Conservation (phyloP, 208 protist genomes). For the Kentomonas sorsogonicus region DNA sequence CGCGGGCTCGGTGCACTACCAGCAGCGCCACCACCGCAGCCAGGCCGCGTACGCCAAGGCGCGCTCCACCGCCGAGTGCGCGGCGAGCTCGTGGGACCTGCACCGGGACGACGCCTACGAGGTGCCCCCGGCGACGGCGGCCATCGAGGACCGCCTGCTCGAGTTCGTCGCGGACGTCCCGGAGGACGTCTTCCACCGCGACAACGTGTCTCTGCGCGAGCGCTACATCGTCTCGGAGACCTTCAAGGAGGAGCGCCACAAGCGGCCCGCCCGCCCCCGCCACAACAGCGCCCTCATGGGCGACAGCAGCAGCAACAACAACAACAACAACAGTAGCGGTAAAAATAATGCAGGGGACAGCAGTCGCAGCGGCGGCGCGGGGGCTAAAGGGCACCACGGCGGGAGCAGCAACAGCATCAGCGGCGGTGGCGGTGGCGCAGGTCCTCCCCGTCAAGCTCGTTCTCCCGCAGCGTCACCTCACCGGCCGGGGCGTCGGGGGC, state of each 20-base stretch:
- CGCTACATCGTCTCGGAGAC: constrained; percentile 42
- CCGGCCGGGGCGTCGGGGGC: no score
- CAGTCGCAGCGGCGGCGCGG: neutral
- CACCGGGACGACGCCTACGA: constrained; percentile 45
- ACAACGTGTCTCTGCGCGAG: constrained; percentile 47
- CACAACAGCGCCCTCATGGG: neutral
- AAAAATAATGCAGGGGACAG: neutral
- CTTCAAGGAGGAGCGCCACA: constrained; percentile 23
- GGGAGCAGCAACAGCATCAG: neutral
- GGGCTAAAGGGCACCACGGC: neutral
- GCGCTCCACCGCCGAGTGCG: constrained; percentile 34
- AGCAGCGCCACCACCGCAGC: constrained; percentile 20
- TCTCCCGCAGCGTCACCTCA: neutral
- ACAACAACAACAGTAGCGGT: neutral
- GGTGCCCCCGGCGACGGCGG: neutral
- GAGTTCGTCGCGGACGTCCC: constrained; percentile 52
- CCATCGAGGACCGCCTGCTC: constrained; percentile 46
- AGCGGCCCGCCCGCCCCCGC: neutral
- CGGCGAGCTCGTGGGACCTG: constrained; percentile 52
- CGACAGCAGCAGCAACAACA: neutral
- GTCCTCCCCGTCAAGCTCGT: neutral
- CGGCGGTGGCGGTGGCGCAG: neutral
- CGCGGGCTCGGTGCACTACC: constrained; percentile 41
- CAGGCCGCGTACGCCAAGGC: constrained; percentile 26
- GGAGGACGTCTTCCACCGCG: constrained; percentile 49